phyloP scores from a whole-genome alignment of 2,329 filamentous ascomycete genomes.

The Akanthomyces lecanii region DNA sequence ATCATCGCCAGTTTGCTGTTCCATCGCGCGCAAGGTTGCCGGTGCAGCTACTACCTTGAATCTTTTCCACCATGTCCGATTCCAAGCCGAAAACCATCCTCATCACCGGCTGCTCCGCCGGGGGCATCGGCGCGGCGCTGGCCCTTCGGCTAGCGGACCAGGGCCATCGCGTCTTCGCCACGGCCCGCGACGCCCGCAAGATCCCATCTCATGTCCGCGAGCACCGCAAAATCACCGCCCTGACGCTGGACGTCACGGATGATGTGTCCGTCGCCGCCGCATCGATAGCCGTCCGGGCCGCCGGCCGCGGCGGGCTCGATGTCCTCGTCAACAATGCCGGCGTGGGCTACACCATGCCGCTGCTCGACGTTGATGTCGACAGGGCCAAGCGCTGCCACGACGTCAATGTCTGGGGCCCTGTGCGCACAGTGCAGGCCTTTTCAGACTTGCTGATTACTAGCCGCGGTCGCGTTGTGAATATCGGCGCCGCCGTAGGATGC shows the following conservation, averaged over 20 bases:
- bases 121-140: slow-evolving; percentile 27
- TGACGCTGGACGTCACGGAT: slow-evolving; percentile 32
- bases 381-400: slow-evolving; percentile 36
- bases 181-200: slow-evolving; percentile 26
- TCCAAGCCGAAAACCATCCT: slow-evolving; percentile 6
- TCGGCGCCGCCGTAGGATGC: background rate
- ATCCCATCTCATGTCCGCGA: slow-evolving; percentile 22
- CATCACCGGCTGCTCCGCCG: slow-evolving; percentile 19
- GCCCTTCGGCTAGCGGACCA: slow-evolving; percentile 21
- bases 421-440: slow-evolving; percentile 35
- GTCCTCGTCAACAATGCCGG: slow-evolving; percentile 25
- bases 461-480: slow-evolving; percentile 26
- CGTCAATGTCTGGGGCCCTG: slow-evolving; percentile 38
- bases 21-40: too few species aligned
- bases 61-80: background rate
- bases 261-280: slow-evolving; percentile 25
- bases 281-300: slow-evolving; percentile 17
- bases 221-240: slow-evolving; percentile 23
- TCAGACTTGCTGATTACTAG: slow-evolving; percentile 24
- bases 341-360: slow-evolving; percentile 23
- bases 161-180: slow-evolving; percentile 32
- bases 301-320: slow-evolving; percentile 21
- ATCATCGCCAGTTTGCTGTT: background rate
- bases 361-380: slow-evolving; percentile 28
- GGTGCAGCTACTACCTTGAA: background rate